Evolutionary conservation across 2,329 filamentous ascomycete species (phyloP), one percentile per base, ranked within the genome.

Genomic region (Pseudocercospora crystallina): DNA sequence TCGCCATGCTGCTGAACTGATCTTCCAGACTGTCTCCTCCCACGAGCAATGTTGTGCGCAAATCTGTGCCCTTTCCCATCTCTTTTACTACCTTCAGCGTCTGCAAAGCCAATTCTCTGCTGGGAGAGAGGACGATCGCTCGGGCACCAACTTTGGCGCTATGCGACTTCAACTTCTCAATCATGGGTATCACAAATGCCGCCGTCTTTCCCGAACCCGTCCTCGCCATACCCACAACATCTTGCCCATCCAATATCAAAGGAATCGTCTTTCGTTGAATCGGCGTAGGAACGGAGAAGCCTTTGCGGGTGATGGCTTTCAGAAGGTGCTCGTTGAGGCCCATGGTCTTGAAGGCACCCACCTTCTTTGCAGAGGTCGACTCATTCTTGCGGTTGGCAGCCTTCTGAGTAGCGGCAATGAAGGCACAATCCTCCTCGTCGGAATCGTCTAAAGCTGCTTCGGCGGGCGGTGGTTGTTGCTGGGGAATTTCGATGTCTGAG

Each of bases 191-290:
- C 20, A 97, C 90, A 70, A 99, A 99, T 15, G 94, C 94, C 1
- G 91, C 94, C 1, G 95, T 99, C 77, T 99, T 99, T 75, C 94
- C 94, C 14, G 91, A 97, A 68, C 94, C 94, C n/a, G 95, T 99
- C 60, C 95, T 81, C 7, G 94, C 94, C 94, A 99, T 99, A 60
- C 91, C 95, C 17, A 99, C 92, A n/a, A 97, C 89, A 79, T 99
- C 94, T 72, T 90, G 89, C 47, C 87, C 83, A 55, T 95, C 88
- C 61, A 97, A 78, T 48, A 99, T 84, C 48, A 97, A 77, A 3
- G 94, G 95, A 41, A 99, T 96, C 2, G 94, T 89, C 73, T 97
- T 97, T 61, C 94, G 84, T 75, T 99, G 94, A 71, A 99, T 99
- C 0, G 94, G 94, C 0, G 94, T 99, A 3, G 95, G 95, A 2